These are phyloP conservation scores for Sporothrix inflata DNA, from an alignment of 2,329 filamentous ascomycete genomes.

Conservation along the genomic window DNA sequence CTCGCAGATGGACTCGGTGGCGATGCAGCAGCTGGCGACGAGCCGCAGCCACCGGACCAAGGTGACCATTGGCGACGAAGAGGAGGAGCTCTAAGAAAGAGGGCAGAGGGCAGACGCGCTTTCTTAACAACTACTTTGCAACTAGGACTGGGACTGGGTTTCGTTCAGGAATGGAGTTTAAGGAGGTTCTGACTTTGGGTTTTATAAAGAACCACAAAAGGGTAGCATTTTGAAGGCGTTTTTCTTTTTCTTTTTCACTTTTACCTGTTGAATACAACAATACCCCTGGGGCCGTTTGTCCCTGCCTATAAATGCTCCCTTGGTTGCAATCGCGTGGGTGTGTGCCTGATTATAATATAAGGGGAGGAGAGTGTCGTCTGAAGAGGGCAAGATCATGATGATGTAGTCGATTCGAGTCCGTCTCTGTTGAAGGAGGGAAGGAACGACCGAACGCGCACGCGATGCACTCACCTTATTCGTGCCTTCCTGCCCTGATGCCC, in stretches of 20 bases:
- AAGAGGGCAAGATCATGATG: not conserved
- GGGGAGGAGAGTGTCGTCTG: not conserved
- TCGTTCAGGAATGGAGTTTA: conserved; percentile 37
- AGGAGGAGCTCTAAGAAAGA: conserved; percentile 45
- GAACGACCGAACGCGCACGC: not conserved
- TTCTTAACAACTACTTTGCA: not conserved
- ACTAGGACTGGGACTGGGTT: not conserved
- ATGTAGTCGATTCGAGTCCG: not conserved
- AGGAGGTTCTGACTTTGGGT: conserved; percentile 26
- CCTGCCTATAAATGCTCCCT: not conserved
- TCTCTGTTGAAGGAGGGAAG: not conserved
- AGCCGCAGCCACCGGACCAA: conserved; percentile 72
- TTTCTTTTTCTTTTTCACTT: conserved; percentile 10
- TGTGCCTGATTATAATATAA: not conserved
- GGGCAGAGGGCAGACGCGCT: conserved; percentile 27
- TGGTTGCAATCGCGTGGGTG: not conserved
- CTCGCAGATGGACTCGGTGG: conserved; percentile 86
- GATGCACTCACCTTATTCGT: not conserved
- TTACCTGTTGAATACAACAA: conserved; percentile 10
- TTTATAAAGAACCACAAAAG: not conserved
- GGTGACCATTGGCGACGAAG: conserved; percentile 81
- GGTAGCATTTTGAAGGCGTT: conserved; percentile 14
- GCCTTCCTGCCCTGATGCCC: not conserved
- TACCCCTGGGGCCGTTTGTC: conserved; percentile 1
- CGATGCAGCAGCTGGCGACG: conserved; percentile 83